Evolutionary conservation across 768 basidiomycete species (phyloP), one percentile per base, ranked within the genome.

Genomic region (Leucogyrophana mollusca): DNA sequence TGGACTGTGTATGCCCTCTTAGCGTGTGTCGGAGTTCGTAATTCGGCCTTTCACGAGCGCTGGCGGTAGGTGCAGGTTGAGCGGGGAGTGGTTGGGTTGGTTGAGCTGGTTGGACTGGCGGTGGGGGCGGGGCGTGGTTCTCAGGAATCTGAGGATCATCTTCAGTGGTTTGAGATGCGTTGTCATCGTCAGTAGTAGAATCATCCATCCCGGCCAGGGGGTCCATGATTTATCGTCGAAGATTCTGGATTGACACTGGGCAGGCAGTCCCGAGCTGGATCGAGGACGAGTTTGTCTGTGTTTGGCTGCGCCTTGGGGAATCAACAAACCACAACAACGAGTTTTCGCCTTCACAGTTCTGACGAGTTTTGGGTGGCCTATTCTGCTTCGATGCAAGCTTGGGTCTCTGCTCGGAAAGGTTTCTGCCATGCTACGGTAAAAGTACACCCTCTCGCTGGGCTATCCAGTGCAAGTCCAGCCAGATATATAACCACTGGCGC

Each of bases 141-240:
- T 84, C 79, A 3, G 86, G 87, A 6, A 89, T 69, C 59, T 87
- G 83, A 16, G 86, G 87, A 45, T 91, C 89, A 52, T 91, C 89
- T 65, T 91, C 89, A 3, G 89, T 91, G 1, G 87, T 87, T 56
- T 91, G 87, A 4, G 88, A 91, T 2, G 83, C 83, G 23, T 79
- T 82, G 55, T 90, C 77, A 40, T 79, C 76, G 47, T 78, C 76
- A 4, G 75, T 73, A 0, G 74, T 72, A 1, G 75, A 75, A 44
- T 77, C 74, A 22, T 77, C 75, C 47, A 56, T 52, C 9, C 44
- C 56, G 13, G 57, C 55, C 10, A 39, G 48, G 7, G 57, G 53
- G 16, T 62, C 58, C 50, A 56, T 62, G 21, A 14, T 47, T 27
- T 41, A 32, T 11, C 17, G 30, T 10, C n/a, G 30, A 23, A 44